These are phyloP conservation scores for Sclerotinia subarctica DNA, from an alignment of 2,329 filamentous ascomycete species.

Conservation along the genomic window DNA sequence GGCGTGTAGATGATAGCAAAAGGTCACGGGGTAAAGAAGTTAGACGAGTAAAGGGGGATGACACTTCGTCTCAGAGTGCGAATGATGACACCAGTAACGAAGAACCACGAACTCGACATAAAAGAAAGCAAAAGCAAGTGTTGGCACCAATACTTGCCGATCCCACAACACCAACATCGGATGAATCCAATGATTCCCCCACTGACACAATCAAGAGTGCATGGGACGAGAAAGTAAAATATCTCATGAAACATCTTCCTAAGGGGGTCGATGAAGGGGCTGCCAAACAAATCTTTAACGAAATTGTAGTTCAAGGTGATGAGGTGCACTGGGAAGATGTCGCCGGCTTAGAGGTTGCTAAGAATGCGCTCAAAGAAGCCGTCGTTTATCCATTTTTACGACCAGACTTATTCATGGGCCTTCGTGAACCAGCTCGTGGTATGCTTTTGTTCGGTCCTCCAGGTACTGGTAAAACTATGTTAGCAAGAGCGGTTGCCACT, in stretches of 20 bases:
- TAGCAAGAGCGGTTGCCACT: conserved; percentile 89
- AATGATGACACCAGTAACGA: conserved; percentile 38
- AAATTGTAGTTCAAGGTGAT: conserved; percentile 91
- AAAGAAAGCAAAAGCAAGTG: conserved; percentile 38
- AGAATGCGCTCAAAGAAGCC: conserved; percentile 87
- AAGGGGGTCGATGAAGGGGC: conserved; percentile 77
- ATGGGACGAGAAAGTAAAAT: conserved; percentile 60
- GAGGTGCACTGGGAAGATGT: conserved; percentile 95
- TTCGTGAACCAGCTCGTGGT: conserved; percentile 88
- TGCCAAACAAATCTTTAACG: conserved; percentile 90
- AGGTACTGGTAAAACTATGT: conserved; percentile 98
- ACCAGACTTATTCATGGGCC: conserved; percentile 91
- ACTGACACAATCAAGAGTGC: conserved; percentile 46
- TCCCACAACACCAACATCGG: conserved; percentile 45
- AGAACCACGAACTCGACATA: conserved; percentile 27
- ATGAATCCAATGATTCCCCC: conserved; percentile 44
- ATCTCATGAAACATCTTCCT: conserved; percentile 73
- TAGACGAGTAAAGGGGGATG: conserved; percentile 29
- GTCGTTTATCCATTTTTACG: conserved; percentile 96
- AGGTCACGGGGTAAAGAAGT: conserved; percentile 28
- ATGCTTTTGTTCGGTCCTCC: conserved; percentile 97
- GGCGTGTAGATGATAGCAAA: conserved; percentile 33
- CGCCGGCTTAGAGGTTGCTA: conserved; percentile 84
- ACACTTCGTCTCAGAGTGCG: conserved; percentile 35
- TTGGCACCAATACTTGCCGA: conserved; percentile 39